Evolutionary conservation across 2,329 filamentous ascomycete species (phyloP), one percentile per base, ranked within the genome.

Genomic region (Aschersonia sp.): DNA sequence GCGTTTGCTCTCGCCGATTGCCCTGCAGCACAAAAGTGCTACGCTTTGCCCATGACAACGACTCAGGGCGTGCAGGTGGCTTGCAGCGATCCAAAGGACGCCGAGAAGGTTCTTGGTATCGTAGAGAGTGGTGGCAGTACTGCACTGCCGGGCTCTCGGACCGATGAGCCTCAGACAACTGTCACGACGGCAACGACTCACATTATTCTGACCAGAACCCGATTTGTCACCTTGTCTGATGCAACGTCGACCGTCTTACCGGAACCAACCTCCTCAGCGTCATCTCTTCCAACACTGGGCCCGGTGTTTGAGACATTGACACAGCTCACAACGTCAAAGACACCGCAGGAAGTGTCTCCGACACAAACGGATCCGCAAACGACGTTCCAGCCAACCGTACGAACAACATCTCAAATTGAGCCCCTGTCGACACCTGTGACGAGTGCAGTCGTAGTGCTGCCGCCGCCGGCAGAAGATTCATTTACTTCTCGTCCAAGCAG

Each of bases 11-110:
- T 77, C 14, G 56, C 54, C 0, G 51, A 58, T 8, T 69, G 69
- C 41, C 63, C 60, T 32, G 42, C 52, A 1, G 62, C 60, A 8
- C 58, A 59, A 43, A 58, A 62, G 44, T 81, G 77, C 58, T 72
- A 69, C 45, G 77, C 73, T 2, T 58, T 79, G 51, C 78, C 78
- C 0, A 70, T 78, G 65, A 68, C 66, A 39, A 68, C 59, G 9
- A 66, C 65, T 0, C 55, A 56, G 0, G 76, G 74, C 4, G 71
- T 76, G 8, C 57, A 64, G 47, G 61, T 81, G 30, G 67, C 65
- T 3, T 81, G 77, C 51, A 62, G 63, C 31, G 60, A 70, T 45
- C 54, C 59, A 8, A 55, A 56, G 3, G 58, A 60, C 2, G 76
- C 73, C 0, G 55, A 62, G 42, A 58, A 55, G 4, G 61, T 75